These are phyloP conservation scores for Aspergillus avenaceus DNA, from an alignment of 495 filamentous ascomycete species.

Conservation along the genomic window DNA sequence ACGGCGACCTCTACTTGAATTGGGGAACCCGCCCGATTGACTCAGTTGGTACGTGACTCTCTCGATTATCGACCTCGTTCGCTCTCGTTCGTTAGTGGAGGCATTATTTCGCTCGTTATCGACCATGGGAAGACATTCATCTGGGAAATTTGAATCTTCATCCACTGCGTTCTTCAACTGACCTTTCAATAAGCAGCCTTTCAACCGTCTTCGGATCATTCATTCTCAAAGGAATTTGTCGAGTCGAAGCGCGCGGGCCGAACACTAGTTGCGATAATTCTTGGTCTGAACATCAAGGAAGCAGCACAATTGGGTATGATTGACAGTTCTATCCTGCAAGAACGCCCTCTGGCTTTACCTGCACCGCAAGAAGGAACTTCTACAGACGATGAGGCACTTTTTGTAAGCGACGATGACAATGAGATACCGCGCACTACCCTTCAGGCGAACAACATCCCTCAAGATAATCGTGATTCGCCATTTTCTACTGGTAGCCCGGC, in stretches of 20 bases:
- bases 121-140: not conserved
- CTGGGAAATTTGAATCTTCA: not conserved
- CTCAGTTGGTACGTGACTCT: slow-evolving; percentile 37
- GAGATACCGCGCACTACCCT: slow-evolving; percentile 3
- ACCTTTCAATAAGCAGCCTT: slow-evolving; percentile 28
- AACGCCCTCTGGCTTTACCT: slow-evolving; percentile 10
- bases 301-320: slow-evolving; percentile 45
- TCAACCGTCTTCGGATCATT: slow-evolving; percentile 42
- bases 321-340: slow-evolving; percentile 27
- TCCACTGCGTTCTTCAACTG: slow-evolving; percentile 9
- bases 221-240: slow-evolving; percentile 46
- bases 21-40: slow-evolving; percentile 42
- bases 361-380: slow-evolving; percentile 1
- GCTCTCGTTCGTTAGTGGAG: slow-evolving; percentile 1
- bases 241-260: slow-evolving; percentile 49
- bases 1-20: slow-evolving; percentile 49
- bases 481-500: slow-evolving; percentile 5
- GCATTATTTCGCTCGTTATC: not conserved
- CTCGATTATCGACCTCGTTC: slow-evolving; percentile 1
- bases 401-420: slow-evolving; percentile 41
- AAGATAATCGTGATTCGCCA: not conserved
- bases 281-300: slow-evolving; percentile 48
- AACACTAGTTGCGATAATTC: slow-evolving; percentile 44
- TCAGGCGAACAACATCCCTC: slow-evolving; percentile 2
- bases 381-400: slow-evolving; percentile 35